A percentile compares a stretch with the other conserved stretches of the same genome.
Conservation (phyloP, 371 early-diverging fungal species). For the Thermomucor indicae-seudaticae region DNA sequence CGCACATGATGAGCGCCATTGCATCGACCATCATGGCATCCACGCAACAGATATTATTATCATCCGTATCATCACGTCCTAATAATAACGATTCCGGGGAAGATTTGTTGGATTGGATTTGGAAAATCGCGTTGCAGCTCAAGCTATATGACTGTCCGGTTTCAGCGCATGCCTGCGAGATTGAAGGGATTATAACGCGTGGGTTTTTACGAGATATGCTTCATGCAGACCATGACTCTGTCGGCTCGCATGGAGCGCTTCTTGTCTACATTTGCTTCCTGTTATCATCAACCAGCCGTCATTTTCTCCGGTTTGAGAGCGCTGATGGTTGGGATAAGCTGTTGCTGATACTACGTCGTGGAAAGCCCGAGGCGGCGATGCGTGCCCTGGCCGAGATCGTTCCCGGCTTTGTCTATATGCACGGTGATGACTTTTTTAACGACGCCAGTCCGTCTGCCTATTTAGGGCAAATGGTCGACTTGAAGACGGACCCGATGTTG, state of each 20-base stretch:
- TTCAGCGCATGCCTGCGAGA: slow-evolving; percentile 24
- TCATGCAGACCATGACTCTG: slow-evolving; percentile 15
- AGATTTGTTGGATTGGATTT: slow-evolving; percentile 49
- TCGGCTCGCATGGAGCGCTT: slow-evolving; percentile 37
- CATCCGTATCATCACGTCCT: no score
- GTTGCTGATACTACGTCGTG: slow-evolving; percentile 33
- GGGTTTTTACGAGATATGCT: slow-evolving; percentile 30
- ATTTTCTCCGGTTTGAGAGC: slow-evolving; percentile 45
- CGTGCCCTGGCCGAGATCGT: slow-evolving; percentile 31
- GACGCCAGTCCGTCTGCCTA: slow-evolving; percentile 29
- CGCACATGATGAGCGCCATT: slow-evolving; percentile 18
- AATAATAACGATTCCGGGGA: slow-evolving; percentile 11
- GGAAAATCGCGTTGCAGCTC: slow-evolving; percentile 37
- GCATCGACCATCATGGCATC: slow-evolving; percentile 20
- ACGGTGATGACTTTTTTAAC: slow-evolving; percentile 49
- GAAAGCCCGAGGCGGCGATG: slow-evolving; percentile 29
- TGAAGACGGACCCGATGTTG: slow-evolving; percentile 46
- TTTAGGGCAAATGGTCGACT: slow-evolving; percentile 30
- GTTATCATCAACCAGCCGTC: slow-evolving; percentile 47
- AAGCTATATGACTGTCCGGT: slow-evolving; percentile 43
- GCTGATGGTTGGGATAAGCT: slow-evolving; percentile 51
- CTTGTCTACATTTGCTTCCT: slow-evolving; percentile 41
- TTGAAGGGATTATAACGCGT: slow-evolving; percentile 26
- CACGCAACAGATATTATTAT: no score
- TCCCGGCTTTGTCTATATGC: slow-evolving; percentile 47